phyloP scores from a whole-genome alignment of 2,329 filamentous ascomycete genomes.

The Graphiopsis chlorocephala region DNA sequence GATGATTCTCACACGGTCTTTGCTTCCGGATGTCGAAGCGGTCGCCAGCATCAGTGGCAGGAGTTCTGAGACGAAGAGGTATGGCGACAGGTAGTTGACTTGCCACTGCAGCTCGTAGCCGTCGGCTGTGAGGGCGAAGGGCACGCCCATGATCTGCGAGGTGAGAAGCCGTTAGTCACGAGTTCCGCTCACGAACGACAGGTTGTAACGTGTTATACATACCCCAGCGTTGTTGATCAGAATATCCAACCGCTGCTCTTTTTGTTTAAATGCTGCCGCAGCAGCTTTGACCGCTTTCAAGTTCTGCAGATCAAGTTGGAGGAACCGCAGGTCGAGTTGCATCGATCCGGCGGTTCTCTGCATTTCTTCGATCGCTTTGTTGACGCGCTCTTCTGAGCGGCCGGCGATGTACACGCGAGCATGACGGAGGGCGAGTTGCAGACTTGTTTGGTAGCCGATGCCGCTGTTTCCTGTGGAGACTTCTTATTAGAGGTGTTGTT shows the following conservation, averaged over 20 bases:
- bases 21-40: background rate
- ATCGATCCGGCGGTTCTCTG: background rate
- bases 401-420: constrained; percentile 9
- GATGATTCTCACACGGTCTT: constrained; percentile 1
- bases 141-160: constrained; percentile 5
- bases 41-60: constrained; percentile 5
- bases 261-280: background rate
- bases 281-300: constrained; percentile 7
- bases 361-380: constrained; percentile 7
- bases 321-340: constrained; percentile 8
- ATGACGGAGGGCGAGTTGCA: constrained; percentile 3
- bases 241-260: background rate
- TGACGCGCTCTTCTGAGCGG: constrained; percentile 8
- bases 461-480: background rate
- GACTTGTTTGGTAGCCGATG: background rate
- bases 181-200: background rate
- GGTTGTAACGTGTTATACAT: background rate
- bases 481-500: too few relatives aligned
- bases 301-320: constrained; percentile 6
- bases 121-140: constrained; percentile 1
- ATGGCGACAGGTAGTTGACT: constrained; percentile 12
- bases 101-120: constrained; percentile 11
- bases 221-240: constrained; percentile 10
- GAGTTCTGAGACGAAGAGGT: background rate
- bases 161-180: background rate